phyloP scores from a whole-genome alignment of 2,329 filamentous ascomycete species.

The Aspergillus ochraceus region DNA sequence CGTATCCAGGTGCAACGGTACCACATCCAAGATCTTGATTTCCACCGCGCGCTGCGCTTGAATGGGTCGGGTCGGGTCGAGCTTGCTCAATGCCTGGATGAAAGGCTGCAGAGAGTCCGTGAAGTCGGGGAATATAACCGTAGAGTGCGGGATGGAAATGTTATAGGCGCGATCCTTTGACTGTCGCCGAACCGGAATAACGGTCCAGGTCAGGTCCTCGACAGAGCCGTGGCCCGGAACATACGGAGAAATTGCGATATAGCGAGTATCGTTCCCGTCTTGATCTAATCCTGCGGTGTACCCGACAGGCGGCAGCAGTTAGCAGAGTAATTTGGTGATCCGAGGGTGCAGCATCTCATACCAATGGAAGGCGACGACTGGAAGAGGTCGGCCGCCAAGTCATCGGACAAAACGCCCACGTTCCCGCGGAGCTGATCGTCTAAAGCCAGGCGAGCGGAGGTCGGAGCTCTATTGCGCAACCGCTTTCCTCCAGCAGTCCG shows the following conservation, averaged over 20 bases:
- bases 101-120: slow-evolving; percentile 78
- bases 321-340: neutral
- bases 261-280: slow-evolving; percentile 35
- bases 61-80: slow-evolving; percentile 72
- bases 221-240: slow-evolving; percentile 43
- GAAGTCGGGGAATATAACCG: slow-evolving; percentile 72
- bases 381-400: slow-evolving; percentile 79
- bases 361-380: slow-evolving; percentile 57
- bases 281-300: slow-evolving; percentile 10
- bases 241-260: slow-evolving; percentile 50
- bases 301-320: neutral
- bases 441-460: slow-evolving; percentile 77
- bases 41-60: slow-evolving; percentile 77
- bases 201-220: slow-evolving; percentile 74
- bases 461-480: slow-evolving; percentile 64
- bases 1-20: slow-evolving; percentile 76
- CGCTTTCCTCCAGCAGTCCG: slow-evolving; percentile 48
- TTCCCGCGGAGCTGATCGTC: slow-evolving; percentile 85
- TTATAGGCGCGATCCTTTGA: slow-evolving; percentile 50
- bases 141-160: slow-evolving; percentile 69
- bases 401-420: slow-evolving; percentile 80
- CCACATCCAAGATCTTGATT: slow-evolving; percentile 77
- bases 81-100: slow-evolving; percentile 67
- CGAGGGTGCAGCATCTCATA: slow-evolving; percentile 23
- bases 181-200: slow-evolving; percentile 69